Conservation (phyloP, 495 filamentous ascomycete species). For the Margaritispora aquatica region DNA sequence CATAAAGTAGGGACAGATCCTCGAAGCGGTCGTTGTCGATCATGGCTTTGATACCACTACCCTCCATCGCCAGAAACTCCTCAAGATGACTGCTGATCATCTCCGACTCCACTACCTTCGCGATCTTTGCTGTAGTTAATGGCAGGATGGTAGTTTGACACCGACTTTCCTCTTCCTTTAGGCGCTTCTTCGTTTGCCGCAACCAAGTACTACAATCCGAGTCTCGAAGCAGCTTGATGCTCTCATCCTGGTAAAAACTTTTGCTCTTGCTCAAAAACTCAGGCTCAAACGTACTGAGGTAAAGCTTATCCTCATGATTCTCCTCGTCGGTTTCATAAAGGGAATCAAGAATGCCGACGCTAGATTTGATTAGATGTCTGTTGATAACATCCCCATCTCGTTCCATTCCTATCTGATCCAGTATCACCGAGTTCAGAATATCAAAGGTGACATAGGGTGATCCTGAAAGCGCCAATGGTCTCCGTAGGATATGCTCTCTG, state of each 20-base stretch:
- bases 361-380: slow-evolving; percentile 71
- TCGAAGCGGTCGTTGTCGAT: slow-evolving; percentile 79
- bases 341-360: slow-evolving; percentile 84
- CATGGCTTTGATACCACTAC: slow-evolving; percentile 81
- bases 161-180: slow-evolving; percentile 74
- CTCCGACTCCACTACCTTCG: slow-evolving; percentile 70
- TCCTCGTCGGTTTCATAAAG: slow-evolving; percentile 78
- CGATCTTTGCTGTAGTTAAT: slow-evolving; percentile 66
- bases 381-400: slow-evolving; percentile 87
- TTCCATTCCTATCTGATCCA: slow-evolving; percentile 91
- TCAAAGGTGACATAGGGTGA: slow-evolving; percentile 49
- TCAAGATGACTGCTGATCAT: slow-evolving; percentile 68
- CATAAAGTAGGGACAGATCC: slow-evolving; percentile 70
- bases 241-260: slow-evolving; percentile 72
- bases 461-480: slow-evolving; percentile 30
- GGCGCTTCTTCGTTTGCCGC: slow-evolving; percentile 62
- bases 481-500: slow-evolving; percentile 68
- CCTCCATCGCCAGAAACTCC: slow-evolving; percentile 79
- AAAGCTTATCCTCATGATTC: slow-evolving; percentile 70
- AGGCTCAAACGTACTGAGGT: slow-evolving; percentile 76
- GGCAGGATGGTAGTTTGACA: slow-evolving; percentile 71
- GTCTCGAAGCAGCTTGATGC: slow-evolving; percentile 63
- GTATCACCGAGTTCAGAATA: slow-evolving; percentile 71
- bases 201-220: slow-evolving; percentile 81
- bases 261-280: slow-evolving; percentile 65